A percentile compares a stretch with the other conserved stretches of the same genome.
Conservation (phyloP, 306 rosid genomes). For the Pueraria montana region DNA sequence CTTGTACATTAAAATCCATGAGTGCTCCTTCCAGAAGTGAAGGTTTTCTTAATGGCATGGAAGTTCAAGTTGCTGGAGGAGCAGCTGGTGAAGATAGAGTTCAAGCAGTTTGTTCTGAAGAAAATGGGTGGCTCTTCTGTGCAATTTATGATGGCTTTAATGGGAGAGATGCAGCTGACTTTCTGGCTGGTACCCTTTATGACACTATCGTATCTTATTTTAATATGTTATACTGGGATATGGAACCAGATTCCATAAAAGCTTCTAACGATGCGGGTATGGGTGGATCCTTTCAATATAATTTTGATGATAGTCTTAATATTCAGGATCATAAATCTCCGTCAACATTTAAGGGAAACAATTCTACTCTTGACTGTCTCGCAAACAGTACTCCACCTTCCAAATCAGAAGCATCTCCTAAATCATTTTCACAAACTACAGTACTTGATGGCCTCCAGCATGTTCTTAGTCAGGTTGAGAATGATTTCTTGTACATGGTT, state of each 20-base stretch:
- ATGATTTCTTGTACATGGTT: slow-evolving; percentile 94
- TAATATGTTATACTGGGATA: slow-evolving; percentile 68
- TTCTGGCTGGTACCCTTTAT: slow-evolving; percentile 90
- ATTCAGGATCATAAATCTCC: slow-evolving; percentile 46
- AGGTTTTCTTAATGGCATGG: slow-evolving; percentile 77
- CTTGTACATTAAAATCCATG: slow-evolving; percentile 63
- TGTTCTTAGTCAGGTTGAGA: slow-evolving; percentile 85
- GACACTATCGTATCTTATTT: slow-evolving; percentile 73
- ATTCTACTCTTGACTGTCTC: slow-evolving; percentile 35
- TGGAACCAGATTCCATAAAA: slow-evolving; percentile 58
- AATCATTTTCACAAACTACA: slow-evolving; percentile 59
- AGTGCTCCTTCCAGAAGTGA: slow-evolving; percentile 80
- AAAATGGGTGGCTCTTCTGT: slow-evolving; percentile 97
- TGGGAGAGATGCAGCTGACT: slow-evolving; percentile 98
- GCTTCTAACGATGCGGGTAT: slow-evolving; percentile 43
- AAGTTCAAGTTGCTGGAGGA: slow-evolving; percentile 99
- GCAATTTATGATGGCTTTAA: slow-evolving; percentile 97
- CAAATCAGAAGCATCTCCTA: slow-evolving; percentile 41
- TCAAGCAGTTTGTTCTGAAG: slow-evolving; percentile 99
- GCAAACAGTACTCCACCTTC: slow-evolving; percentile 49
- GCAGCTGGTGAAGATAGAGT: slow-evolving; percentile 99
- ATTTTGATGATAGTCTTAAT: slow-evolving; percentile 47
- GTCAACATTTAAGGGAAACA: slow-evolving; percentile 34
- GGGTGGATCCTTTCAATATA: slow-evolving; percentile 52
- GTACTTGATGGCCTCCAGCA: slow-evolving; percentile 85